A percentile compares a stretch with the other conserved stretches of the same genome.
These are phyloP conservation scores for Daucus carota DNA, from an alignment of 129 eudicot genomes.

Conservation along the genomic window DNA sequence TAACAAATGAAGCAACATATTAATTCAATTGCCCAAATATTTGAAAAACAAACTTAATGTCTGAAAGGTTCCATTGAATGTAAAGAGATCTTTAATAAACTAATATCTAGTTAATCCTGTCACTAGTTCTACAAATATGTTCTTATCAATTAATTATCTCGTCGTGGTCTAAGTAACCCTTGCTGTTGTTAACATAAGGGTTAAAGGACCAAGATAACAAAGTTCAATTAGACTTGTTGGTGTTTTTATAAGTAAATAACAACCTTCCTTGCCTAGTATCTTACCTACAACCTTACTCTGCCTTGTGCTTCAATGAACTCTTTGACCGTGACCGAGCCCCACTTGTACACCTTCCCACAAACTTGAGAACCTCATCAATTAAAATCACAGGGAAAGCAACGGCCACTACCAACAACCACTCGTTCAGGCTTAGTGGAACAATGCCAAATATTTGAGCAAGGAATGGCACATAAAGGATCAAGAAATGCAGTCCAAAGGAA, in stretches of 20 bases:
- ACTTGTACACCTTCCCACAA: conserved; percentile 55
- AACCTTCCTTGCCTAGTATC: neutral
- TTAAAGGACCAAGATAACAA: conserved; percentile 11
- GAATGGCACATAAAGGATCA: conserved; percentile 80
- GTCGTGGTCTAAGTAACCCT: conserved; percentile 26
- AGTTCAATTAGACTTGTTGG: conserved; percentile 6
- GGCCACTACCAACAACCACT: conserved; percentile 75
- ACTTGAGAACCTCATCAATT: conserved; percentile 86
- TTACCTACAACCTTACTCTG: conserved; percentile 21
- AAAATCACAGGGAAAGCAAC: conserved; percentile 77
- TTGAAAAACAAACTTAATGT: neutral
- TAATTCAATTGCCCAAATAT: neutral
- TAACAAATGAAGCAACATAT: neutral
- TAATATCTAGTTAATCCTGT: conserved; percentile 1
- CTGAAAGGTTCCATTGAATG: neutral
- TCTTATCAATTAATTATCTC: conserved; percentile 15
- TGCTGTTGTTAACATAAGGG: conserved; percentile 21
- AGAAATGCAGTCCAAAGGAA: conserved; percentile 73
- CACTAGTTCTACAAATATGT: neutral
- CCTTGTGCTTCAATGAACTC: conserved; percentile 25
- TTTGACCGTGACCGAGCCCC: conserved; percentile 9
- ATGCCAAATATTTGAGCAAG: conserved; percentile 72
- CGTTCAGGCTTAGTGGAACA: conserved; percentile 71
- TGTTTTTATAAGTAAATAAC: neutral
- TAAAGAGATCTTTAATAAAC: neutral